Base-by-base conservation (phyloP, 2,329 filamentous ascomycete genomes). In the Trichoderma citrinoviride region DNA sequence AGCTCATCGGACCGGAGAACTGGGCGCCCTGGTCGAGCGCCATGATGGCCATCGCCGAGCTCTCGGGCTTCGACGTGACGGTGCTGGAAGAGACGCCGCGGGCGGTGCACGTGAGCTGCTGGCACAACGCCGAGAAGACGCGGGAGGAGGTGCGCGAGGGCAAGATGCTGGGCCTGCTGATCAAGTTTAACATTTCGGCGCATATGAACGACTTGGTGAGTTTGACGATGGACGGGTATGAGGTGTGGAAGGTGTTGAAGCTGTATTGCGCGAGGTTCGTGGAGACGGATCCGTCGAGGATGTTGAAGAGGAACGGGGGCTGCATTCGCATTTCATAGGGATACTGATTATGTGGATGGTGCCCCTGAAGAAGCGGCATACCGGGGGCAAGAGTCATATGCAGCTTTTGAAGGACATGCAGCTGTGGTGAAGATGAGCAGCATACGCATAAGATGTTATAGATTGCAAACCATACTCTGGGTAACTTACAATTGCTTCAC, bases 31-130 rank as follows among this genome's bases (percentile, higher is more conserved):
- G 61, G 61, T 64, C 61, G n/a, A 64, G 53, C 54, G 23, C 46
- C 33, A 64, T 64, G 53, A 64, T 58, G 44, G 61, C 61, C 37
- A 25, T 58, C n/a, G 61, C 61, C n/a, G 61, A 64, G n/a, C 56
- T 65, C 56, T 61, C 44, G 19, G 63, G 63, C 37, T 65, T 65
- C 21, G 63, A 61, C 23, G 50, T 29, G 25, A 56, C 47, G 15
- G 56, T 21, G 25, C 63, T 65, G 40, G 56, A 55, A 12, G 44
- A 56, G 56, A 25, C 19, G 21, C 52, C 53, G 44, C 44, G 23
- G 46, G 52, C 53, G 37, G 61, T 64, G 33, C 53, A 57, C 25
- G 54, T 64, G n/a, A 52, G 40, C 10, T 57, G 53, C 37, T 50
- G 52, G 61, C 52, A 57, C 5, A 55, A 58, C 5, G 37, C 15